Base-by-base conservation (phyloP, 768 basidiomycete genomes). In the Fomitopsis serialis region DNA sequence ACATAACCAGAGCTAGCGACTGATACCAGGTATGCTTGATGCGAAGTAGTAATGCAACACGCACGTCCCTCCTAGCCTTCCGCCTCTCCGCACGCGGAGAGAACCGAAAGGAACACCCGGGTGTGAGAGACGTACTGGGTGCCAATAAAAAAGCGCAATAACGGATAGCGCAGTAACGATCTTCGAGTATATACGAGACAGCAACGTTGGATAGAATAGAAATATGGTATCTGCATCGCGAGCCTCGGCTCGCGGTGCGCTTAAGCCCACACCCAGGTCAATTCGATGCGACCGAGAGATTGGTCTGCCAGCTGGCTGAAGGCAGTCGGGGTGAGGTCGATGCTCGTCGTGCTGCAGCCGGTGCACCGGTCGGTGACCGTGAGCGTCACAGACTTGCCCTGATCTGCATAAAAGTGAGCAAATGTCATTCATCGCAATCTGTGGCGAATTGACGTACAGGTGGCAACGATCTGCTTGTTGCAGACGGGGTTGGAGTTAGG, bases 401-500 rank as follows among this genome's bases (percentile, higher is more conserved):
- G 27, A 61, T 80, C 87, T 87, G 57, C 42, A 57, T 42, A 47
- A 50, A 23, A 8, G 42, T 32, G 45, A 50, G 1, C 45, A 52
- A 6, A n/a, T 52, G 13, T 17, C 3, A 25, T 17, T n/a, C 17
- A 12, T 17, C 34, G 59, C 11, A 60, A 40, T 47, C 52, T 45
- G 27, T 25, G 53, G 53, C 42, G 35, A 24, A 3, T n/a, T n/a
- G 5, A 69, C 76, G 66, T 69, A 87, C 87, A 88, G 5, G 21
- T 56, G 9, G 70, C 69, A 0, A 21, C 60, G 52, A 87, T 69
- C 50, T 69, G 58, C 61, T 68, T 74, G 59, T 70, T 70, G 64
- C 91, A 92, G 51, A 92, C 66, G 32, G 90, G 88, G 72, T 93
- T 91, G 52, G 57, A 62, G 67, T 92, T 92, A 24, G 89, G 85